Evolutionary conservation across 1,284 basidiomycete genomes (phyloP).

Genomic region (Caloboletus firmus): DNA sequence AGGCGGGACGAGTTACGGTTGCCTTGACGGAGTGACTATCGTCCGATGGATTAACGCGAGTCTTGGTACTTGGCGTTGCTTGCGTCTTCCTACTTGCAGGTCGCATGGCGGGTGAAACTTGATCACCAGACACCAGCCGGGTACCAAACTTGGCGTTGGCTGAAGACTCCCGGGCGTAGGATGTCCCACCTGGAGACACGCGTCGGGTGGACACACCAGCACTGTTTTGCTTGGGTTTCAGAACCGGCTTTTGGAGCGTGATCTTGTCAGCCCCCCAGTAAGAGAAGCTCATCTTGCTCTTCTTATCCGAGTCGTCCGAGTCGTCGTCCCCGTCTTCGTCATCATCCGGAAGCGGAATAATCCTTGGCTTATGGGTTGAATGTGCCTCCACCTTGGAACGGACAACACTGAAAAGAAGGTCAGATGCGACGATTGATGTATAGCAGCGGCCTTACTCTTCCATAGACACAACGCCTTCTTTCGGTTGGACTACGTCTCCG

Average conservation of each 20-base stretch:
- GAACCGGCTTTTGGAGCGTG: constrained; percentile 73
- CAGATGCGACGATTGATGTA: constrained; percentile 5
- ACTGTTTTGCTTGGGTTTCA: constrained; percentile 48
- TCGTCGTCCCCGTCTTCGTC: constrained; percentile 67
- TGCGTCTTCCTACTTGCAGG: constrained; percentile 64
- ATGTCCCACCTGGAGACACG: constrained; percentile 44
- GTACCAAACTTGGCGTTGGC: constrained; percentile 85
- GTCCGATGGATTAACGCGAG: constrained; percentile 42
- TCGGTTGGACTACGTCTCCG: constrained; percentile 66
- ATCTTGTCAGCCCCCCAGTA: constrained; percentile 88
- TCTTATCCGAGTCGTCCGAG: constrained; percentile 81
- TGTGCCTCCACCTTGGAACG: constrained; percentile 63
- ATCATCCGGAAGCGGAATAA: constrained; percentile 66
- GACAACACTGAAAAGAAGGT: constrained; percentile 52
- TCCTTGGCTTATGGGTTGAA: constrained; percentile 56
- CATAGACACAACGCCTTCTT: constrained; percentile 77
- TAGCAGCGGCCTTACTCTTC: constrained; percentile 66
- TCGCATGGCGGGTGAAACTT: constrained; percentile 45
- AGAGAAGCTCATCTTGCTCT: constrained; percentile 89
- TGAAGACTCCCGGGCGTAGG: constrained; percentile 75
- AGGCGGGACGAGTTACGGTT: constrained; percentile 67
- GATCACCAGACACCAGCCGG: constrained; percentile 61
- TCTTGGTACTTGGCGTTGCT: constrained; percentile 50
- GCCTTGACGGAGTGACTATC: constrained; percentile 65
- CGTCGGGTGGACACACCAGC: constrained; percentile 45